A percentile compares a stretch with the other conserved stretches of the same genome.
These are phyloP conservation scores for Apiospora saccharicola DNA, from an alignment of 2,329 filamentous ascomycete genomes.

Conservation along the genomic window DNA sequence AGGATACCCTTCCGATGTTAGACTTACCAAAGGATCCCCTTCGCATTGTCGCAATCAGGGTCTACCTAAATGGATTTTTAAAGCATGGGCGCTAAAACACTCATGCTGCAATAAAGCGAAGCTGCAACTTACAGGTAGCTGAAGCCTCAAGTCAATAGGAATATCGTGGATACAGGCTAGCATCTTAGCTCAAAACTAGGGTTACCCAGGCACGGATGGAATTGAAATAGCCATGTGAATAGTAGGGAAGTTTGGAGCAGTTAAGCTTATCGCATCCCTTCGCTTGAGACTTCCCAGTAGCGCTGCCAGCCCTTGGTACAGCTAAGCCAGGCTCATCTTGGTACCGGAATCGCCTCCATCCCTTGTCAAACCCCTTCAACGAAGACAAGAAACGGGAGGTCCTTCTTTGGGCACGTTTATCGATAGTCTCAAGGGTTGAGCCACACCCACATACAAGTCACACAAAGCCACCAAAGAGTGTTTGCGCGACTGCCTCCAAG, in stretches of 20 bases:
- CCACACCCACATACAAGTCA: background rate
- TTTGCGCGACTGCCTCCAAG: background rate
- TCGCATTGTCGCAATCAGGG: no score
- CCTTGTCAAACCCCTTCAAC: background rate
- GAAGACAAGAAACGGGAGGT: background rate
- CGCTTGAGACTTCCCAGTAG: background rate
- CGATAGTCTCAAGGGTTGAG: background rate
- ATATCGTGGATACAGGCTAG: no score
- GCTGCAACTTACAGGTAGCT: no score
- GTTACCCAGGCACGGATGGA: no score
- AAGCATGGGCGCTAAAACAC: no score
- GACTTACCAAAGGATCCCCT: no score
- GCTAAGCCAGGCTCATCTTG: background rate
- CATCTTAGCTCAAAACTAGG: no score
- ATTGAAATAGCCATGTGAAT: no score
- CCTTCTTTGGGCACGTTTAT: background rate
- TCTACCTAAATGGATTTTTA: no score
- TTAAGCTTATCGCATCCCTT: background rate
- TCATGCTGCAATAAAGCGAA: no score
- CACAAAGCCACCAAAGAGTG: background rate
- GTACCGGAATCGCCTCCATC: slow-evolving; percentile 1
- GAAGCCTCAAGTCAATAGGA: background rate
- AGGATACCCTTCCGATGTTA: no score
- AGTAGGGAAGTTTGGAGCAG: no score
- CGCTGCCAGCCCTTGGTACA: background rate